These are phyloP conservation scores for Xylaria longipes DNA, from an alignment of 495 filamentous ascomycete genomes.

Conservation along the genomic window DNA sequence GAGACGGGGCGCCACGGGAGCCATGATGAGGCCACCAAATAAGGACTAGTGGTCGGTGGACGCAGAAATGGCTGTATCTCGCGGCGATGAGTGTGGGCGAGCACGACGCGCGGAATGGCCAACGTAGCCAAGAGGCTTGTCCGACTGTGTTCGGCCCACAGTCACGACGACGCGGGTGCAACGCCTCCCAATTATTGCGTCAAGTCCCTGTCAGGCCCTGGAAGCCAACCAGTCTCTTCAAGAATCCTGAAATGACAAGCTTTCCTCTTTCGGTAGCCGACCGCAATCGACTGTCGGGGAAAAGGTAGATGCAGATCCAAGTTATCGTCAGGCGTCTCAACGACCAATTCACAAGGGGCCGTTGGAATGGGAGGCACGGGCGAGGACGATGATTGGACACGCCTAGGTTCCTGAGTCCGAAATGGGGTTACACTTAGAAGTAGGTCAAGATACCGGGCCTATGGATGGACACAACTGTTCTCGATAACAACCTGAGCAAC, in stretches of 20 bases:
- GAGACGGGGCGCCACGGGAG: constrained; percentile 59
- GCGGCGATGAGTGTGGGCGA: constrained; percentile 37
- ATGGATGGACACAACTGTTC: constrained; percentile 26
- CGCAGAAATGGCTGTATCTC: constrained; percentile 33
- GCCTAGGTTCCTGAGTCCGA: constrained; percentile 8
- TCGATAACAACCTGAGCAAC: constrained; percentile 24
- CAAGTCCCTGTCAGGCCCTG: constrained; percentile 30
- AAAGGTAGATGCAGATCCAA: constrained; percentile 39
- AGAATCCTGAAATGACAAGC: constrained; percentile 23
- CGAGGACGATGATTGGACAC: constrained; percentile 36
- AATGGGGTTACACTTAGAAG: constrained; percentile 28
- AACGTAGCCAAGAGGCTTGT: constrained; percentile 35
- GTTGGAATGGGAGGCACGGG: constrained; percentile 28
- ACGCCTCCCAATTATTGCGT: constrained; percentile 36
- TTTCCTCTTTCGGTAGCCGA: constrained; percentile 35
- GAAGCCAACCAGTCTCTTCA: constrained; percentile 32
- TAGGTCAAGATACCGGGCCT: constrained; percentile 25
- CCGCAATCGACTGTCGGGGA: constrained; percentile 36
- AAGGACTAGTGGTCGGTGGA: constrained; percentile 47
- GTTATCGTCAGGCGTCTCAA: constrained; percentile 37
- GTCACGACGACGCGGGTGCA: constrained; percentile 38
- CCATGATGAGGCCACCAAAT: constrained; percentile 53
- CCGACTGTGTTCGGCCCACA: constrained; percentile 35
- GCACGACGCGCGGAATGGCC: constrained; percentile 40
- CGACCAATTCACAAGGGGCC: constrained; percentile 38